phyloP scores from a whole-genome alignment of 2,329 filamentous ascomycete species.

The Cercospora sojina region DNA sequence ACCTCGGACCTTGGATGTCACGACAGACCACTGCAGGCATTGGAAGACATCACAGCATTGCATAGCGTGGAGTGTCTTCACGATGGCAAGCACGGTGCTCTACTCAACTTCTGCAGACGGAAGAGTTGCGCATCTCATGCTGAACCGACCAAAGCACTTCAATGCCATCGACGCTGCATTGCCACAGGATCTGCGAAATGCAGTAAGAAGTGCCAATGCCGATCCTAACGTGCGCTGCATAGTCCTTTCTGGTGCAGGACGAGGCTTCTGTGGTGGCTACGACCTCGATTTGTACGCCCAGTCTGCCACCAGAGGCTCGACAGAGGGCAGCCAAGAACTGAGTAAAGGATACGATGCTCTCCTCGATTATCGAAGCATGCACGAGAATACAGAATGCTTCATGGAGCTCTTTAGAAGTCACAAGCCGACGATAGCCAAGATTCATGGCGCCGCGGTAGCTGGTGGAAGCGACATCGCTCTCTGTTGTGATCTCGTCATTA shows the following conservation, averaged over 20 bases:
- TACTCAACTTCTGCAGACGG: constrained; percentile 11
- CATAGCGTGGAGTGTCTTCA: background rate
- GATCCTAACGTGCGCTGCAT: constrained; percentile 13
- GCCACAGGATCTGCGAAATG: constrained; percentile 8
- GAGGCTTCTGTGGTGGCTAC: constrained; percentile 18
- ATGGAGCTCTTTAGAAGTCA: constrained; percentile 2
- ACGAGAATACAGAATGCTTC: constrained; percentile 6
- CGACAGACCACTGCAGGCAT: background rate
- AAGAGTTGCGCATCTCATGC: constrained; percentile 9
- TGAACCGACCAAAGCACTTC: constrained; percentile 18
- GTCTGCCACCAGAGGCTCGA: background rate
- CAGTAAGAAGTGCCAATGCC: constrained; percentile 12
- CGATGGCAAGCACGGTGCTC: constrained; percentile 7
- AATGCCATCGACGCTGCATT: constrained; percentile 14
- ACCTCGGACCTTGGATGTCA: background rate
- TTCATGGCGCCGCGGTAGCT: background rate
- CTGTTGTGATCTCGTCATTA: background rate
- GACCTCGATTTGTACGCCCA: constrained; percentile 12
- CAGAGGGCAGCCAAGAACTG: background rate
- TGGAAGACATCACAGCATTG: background rate
- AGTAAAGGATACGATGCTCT: constrained; percentile 3
- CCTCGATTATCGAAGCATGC: background rate
- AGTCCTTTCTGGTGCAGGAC: constrained; percentile 13
- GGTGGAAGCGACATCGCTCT: constrained; percentile 3
- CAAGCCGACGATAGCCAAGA: constrained; percentile 1